Conservation (phyloP, 768 basidiomycete genomes). For the Lactarius sp. region DNA sequence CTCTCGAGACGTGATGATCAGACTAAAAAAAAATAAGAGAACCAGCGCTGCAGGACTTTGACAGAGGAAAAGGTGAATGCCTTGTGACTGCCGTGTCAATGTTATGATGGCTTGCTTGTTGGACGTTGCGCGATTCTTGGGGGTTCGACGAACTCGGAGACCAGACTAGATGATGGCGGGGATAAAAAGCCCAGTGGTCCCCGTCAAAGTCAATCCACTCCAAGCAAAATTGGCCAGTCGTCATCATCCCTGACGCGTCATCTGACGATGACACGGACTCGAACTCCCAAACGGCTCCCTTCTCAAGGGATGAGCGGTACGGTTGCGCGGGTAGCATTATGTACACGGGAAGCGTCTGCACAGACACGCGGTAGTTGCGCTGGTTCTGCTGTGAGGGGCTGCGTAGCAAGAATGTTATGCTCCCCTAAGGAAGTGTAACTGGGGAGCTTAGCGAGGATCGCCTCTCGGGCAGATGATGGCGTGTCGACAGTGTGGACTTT, state of each 20-base stretch:
- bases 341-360: background rate
- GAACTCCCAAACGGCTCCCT: slow-evolving; percentile 10
- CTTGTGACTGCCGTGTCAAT: background rate
- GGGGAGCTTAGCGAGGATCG: background rate
- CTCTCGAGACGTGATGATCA: background rate
- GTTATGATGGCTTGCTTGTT: background rate
- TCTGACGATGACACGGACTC: background rate
- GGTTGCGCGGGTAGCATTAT: background rate
- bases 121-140: background rate
- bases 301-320: background rate
- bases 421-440: background rate
- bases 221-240: slow-evolving; percentile 20
- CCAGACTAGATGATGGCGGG: background rate
- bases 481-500: slow-evolving; percentile 11
- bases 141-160: background rate
- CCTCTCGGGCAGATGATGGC: background rate
- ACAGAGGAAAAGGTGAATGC: background rate
- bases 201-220: slow-evolving; percentile 21
- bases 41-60: background rate
- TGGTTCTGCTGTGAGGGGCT: background rate
- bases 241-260: background rate
- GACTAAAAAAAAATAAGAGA: background rate
- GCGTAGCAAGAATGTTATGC: background rate
- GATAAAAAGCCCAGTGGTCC: background rate
- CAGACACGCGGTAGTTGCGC: background rate